Percentiles rank a stretch among this genome's conserved stretches.
These are phyloP conservation scores for Teratosphaeria gauchensis DNA, from an alignment of 2,329 filamentous ascomycete genomes.

Conservation along the genomic window DNA sequence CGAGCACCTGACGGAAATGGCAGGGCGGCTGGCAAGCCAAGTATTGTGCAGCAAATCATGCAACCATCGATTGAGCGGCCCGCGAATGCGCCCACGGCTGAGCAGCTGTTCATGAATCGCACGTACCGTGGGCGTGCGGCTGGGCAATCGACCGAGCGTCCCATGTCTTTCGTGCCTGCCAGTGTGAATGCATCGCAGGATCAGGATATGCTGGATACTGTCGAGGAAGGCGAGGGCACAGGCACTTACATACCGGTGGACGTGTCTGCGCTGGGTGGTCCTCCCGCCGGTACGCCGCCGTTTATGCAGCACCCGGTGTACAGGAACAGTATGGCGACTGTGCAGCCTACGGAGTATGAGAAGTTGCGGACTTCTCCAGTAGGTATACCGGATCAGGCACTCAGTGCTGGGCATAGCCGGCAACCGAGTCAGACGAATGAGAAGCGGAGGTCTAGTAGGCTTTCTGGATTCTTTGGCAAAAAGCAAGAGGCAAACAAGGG, in stretches of 20 bases:
- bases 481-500: neutral
- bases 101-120: conserved; percentile 12
- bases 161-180: conserved; percentile 21
- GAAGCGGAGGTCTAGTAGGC: conserved; percentile 4
- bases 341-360: conserved; percentile 16
- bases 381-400: neutral
- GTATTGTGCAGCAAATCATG: neutral
- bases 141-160: conserved; percentile 11
- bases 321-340: conserved; percentile 7
- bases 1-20: neutral
- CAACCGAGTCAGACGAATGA: conserved; percentile 4
- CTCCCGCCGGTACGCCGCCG: conserved; percentile 14
- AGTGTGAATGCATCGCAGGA: conserved; percentile 7
- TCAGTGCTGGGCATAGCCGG: neutral
- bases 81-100: neutral
- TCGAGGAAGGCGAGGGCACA: neutral
- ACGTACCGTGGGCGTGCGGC: conserved; percentile 6
- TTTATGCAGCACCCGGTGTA: conserved; percentile 17
- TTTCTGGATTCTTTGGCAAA: conserved; percentile 16
- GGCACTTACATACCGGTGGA: conserved; percentile 6
- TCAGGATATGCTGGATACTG: conserved; percentile 3
- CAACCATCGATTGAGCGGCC: neutral
- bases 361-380: conserved; percentile 10
- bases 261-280: conserved; percentile 14
- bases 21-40: neutral